Evolutionary conservation across 1,139 yeast species (phyloP).

Genomic region (Yamadazyma epiphylla): DNA sequence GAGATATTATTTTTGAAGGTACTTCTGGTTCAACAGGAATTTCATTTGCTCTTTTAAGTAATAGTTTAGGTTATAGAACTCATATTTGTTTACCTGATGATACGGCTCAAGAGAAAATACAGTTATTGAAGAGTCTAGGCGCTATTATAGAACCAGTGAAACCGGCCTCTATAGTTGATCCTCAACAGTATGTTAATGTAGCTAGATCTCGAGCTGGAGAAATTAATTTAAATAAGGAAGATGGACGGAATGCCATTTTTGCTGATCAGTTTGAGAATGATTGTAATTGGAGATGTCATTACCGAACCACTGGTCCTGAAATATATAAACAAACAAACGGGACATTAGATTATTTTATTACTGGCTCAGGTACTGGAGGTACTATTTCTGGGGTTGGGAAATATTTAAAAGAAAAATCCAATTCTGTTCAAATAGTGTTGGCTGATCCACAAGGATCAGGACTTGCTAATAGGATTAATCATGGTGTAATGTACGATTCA

Average conservation of each 20-base stretch:
- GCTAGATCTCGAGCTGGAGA: constrained; percentile 65
- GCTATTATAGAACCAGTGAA: constrained; percentile 85
- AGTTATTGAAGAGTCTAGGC: constrained; percentile 67
- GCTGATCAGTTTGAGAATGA: constrained; percentile 97
- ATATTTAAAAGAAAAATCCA: constrained; percentile 54
- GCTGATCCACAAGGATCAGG: constrained; percentile 99
- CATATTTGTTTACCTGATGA: constrained; percentile 96
- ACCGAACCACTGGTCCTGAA: constrained; percentile 85
- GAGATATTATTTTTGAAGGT: constrained; percentile 82
- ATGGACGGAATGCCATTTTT: constrained; percentile 58
- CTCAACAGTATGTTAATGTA: constrained; percentile 86
- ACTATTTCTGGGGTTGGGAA: constrained; percentile 87
- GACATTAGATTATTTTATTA: constrained; percentile 67
- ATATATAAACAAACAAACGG: constrained; percentile 65
- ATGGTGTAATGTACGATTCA: constrained; percentile 88
- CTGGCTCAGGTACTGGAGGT: constrained; percentile 74
- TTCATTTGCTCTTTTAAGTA: constrained; percentile 81
- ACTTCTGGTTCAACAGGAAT: constrained; percentile 97
- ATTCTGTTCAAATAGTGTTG: constrained; percentile 45
- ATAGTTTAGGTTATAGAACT: constrained; percentile 83
- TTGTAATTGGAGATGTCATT: constrained; percentile 84
- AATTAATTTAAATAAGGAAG: constrained; percentile 41
- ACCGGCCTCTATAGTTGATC: constrained; percentile 95
- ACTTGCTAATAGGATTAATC: constrained; percentile 74
- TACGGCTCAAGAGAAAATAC: constrained; percentile 79